phyloP scores from a whole-genome alignment of 1,284 basidiomycete genomes.

The Hymenochaete sp. region DNA sequence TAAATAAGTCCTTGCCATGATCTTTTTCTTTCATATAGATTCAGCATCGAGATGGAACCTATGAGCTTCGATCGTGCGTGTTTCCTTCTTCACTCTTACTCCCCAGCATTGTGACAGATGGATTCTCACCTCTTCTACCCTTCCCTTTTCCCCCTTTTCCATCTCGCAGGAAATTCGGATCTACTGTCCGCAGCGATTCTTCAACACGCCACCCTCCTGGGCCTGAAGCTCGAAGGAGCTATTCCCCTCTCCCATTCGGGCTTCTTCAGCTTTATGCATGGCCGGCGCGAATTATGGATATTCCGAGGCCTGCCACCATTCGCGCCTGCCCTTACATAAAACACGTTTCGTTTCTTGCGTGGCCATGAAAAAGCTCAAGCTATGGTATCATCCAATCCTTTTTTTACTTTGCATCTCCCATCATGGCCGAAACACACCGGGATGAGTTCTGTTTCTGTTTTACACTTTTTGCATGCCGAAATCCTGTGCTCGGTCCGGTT shows the following conservation, averaged over 20 bases:
- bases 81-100: neutral
- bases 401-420: too few species aligned
- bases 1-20: neutral
- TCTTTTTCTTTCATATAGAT: neutral
- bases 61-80: conserved; percentile 14
- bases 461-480: neutral
- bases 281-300: conserved; percentile 42
- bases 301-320: conserved; percentile 31
- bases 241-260: conserved; percentile 35
- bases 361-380: too few species aligned
- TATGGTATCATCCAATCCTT: too few species aligned
- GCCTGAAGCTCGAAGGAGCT: conserved; percentile 40
- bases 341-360: too few species aligned
- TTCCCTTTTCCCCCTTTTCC: neutral
- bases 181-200: conserved; percentile 36
- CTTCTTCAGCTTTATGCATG: conserved; percentile 31
- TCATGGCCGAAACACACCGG: too few species aligned
- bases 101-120: too few species aligned
- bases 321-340: too few species aligned
- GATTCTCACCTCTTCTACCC: conserved; percentile 22
- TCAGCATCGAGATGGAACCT: conserved; percentile 11
- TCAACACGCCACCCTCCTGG: conserved; percentile 32
- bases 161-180: conserved; percentile 23
- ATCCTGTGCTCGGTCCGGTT: neutral
- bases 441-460: too few species aligned